Base-by-base conservation (phyloP, 2,329 filamentous ascomycete genomes). In the Pseudonectria foliicola region DNA sequence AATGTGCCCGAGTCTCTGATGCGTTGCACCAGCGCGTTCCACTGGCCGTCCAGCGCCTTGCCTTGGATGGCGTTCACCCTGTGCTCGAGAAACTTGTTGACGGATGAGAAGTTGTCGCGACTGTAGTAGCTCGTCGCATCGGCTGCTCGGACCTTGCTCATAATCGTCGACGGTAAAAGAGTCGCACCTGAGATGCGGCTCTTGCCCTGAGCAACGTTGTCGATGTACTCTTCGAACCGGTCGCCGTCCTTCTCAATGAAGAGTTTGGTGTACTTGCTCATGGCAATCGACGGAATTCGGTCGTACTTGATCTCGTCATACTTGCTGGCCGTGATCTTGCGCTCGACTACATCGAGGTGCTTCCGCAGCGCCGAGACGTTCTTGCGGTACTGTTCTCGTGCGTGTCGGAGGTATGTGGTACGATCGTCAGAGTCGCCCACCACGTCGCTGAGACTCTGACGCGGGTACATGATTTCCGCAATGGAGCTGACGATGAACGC, bases 401-500 rank as follows among this genome's bases (percentile, higher is more conserved):
- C 69, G 38, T 69, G 59, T 31, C 70, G 70, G 5, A 80, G 62
- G 46, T 77, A 76, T 1, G 62, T 48, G 32, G 69, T 67, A 12
- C 73, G 66, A 18, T 64, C 56, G 14, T 63, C 55, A 2, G 57
- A 53, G 2, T 54, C 52, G n/a, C 56, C 36, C 4, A 57, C 43
- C 1, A 52, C 50, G 4, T 61, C 53, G 15, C 57, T 48, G 1
- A 55, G 38, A 1, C 46, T 46, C 2, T 52, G 45, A 6, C 50
- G 46, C 0, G 70, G 65, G 40, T 70, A 64, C 7, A 78, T 46
- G 10, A 72, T 57, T 53, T 80, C 75, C 5, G 75, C 69, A 36
- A 80, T 77, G 10, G 70, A 67, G 29, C 68, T 72, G 23, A 70
- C 62, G 40, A 80, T 64, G 43, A 70, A 68, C 3, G 75, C 79